Base-by-base conservation (phyloP, 1,284 basidiomycete genomes). In the Takashimella koratensis region DNA sequence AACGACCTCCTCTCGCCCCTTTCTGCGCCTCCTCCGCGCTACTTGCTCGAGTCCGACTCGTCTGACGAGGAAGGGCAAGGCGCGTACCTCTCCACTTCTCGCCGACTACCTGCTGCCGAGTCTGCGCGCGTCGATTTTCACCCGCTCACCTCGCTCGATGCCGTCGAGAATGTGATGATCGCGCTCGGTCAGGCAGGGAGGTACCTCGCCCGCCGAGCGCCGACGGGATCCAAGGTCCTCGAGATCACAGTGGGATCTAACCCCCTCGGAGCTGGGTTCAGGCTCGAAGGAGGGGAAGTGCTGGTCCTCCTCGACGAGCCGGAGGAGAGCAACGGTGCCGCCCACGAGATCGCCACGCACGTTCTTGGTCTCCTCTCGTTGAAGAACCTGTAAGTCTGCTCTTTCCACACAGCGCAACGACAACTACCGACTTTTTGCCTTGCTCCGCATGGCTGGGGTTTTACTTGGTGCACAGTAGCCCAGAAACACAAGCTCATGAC, bases 1-100 rank as follows among this genome's bases (percentile, higher is more conserved):
- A 58, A 64, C 66, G 72, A 74, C 58, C 70, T 68, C 3, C 49
- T 65, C 12, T 60, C 65, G 2, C 30, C 64, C 1, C 51, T 72
- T 19, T 51, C 52, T 4, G 68, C 61, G 4, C 71, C 71, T 8
- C 71, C 71, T 10, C 71, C 71, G 21, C 63, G 73, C 41, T 75
- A 75, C 57, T 60, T 67, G 22, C 62, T 75, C 50, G 73, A 75
- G 54, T 75, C 73, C 10, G 73, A 75, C 56, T 68, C 65, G 10
- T 71, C 69, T 1, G 73, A 75, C 48, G 73, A 75, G 56, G 71
- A 73, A 59, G 71, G 70, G 5, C 65, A 70, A 54, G 70, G 70
- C n/a, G 48, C 44, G n/a, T 72, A 73, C 54, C 56, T 55, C 1
- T 16, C 51, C 3, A 43, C 48, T 10, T 12, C 24, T 12, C 27